phyloP scores from a whole-genome alignment of 2,329 filamentous ascomycete genomes.

The Cephalotrichum gorgonifer region DNA sequence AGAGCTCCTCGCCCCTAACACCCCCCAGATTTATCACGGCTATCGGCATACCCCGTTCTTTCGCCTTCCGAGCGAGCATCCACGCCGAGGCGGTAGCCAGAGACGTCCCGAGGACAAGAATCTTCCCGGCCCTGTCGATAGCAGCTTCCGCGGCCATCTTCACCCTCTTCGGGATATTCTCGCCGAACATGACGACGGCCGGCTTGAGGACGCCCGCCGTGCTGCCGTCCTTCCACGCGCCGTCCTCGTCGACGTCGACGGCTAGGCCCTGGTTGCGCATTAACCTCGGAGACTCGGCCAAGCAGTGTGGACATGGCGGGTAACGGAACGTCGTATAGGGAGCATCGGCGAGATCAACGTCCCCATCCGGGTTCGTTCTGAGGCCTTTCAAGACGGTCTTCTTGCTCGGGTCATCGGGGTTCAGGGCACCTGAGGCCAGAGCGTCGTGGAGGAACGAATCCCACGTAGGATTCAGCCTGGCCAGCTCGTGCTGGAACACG shows the following conservation, averaged over 20 bases:
- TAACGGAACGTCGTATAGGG: slow-evolving; percentile 88
- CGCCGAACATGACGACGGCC: slow-evolving; percentile 92
- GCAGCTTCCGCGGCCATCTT: slow-evolving; percentile 70
- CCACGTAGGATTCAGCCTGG: slow-evolving; percentile 79
- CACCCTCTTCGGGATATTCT: slow-evolving; percentile 61
- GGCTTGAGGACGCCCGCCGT: slow-evolving; percentile 81
- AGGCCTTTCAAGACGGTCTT: slow-evolving; percentile 52
- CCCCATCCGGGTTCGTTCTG: slow-evolving; percentile 85
- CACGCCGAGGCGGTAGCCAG: slow-evolving; percentile 93
- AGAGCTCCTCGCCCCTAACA: slow-evolving; percentile 65
- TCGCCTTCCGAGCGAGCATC: slow-evolving; percentile 75
- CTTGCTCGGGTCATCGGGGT: background rate
- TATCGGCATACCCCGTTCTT: slow-evolving; percentile 74
- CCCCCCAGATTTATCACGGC: slow-evolving; percentile 84
- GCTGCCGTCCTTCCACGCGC: slow-evolving; percentile 59
- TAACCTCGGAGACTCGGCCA: slow-evolving; percentile 23
- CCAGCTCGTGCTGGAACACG: slow-evolving; percentile 65
- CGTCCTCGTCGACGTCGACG: slow-evolving; percentile 67
- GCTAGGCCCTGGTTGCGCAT: slow-evolving; percentile 33
- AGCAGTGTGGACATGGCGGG: slow-evolving; percentile 74
- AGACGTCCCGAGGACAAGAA: slow-evolving; percentile 80
- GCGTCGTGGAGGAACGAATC: slow-evolving; percentile 60
- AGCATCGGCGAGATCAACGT: slow-evolving; percentile 79
- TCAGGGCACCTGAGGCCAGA: slow-evolving; percentile 52
- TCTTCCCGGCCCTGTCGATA: slow-evolving; percentile 62